Percentiles rank a stretch among this genome's conserved stretches.
Conservation (phyloP, 768 basidiomycete genomes). For the Lactarius evosmus region DNA sequence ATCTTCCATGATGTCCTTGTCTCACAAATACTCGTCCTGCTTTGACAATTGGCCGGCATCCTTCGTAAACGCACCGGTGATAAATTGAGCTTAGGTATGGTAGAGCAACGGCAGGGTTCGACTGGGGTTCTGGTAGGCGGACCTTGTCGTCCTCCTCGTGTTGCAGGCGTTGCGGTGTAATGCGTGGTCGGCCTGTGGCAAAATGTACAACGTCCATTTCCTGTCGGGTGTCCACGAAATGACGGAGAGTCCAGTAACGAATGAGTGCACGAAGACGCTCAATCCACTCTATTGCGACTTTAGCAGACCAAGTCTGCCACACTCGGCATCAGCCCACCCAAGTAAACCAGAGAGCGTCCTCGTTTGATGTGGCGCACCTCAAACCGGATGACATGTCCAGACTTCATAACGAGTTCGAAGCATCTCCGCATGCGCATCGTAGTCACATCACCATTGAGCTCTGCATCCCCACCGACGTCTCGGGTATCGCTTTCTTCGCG, state of each 20-base stretch:
- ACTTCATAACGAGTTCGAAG: slow-evolving; percentile 73
- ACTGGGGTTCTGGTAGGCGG: slow-evolving; percentile 47
- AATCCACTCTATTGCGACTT: slow-evolving; percentile 82
- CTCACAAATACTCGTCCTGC: slow-evolving; percentile 72
- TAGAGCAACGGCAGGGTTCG: slow-evolving; percentile 50
- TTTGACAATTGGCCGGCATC: slow-evolving; percentile 72
- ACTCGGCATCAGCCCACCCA: slow-evolving; percentile 3
- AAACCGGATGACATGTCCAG: slow-evolving; percentile 67
- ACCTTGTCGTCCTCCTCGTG: slow-evolving; percentile 40
- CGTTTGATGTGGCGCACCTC: slow-evolving; percentile 53
- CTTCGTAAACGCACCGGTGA: slow-evolving; percentile 84
- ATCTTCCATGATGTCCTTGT: slow-evolving; percentile 69
- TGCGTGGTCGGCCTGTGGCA: slow-evolving; percentile 47
- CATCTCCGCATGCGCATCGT: slow-evolving; percentile 56
- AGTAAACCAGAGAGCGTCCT: background rate
- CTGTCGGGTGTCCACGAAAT: slow-evolving; percentile 68
- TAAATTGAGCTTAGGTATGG: slow-evolving; percentile 64
- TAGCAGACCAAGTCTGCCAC: slow-evolving; percentile 59
- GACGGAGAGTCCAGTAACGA: slow-evolving; percentile 76
- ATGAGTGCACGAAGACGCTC: slow-evolving; percentile 65
- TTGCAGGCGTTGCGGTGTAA: slow-evolving; percentile 55
- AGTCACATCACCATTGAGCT: slow-evolving; percentile 42
- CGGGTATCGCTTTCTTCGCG: slow-evolving; percentile 50
- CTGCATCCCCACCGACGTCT: slow-evolving; percentile 66
- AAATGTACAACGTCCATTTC: slow-evolving; percentile 76